These are phyloP conservation scores for Pterulicium gracile DNA, from an alignment of 1,284 basidiomycete species.

Conservation along the genomic window DNA sequence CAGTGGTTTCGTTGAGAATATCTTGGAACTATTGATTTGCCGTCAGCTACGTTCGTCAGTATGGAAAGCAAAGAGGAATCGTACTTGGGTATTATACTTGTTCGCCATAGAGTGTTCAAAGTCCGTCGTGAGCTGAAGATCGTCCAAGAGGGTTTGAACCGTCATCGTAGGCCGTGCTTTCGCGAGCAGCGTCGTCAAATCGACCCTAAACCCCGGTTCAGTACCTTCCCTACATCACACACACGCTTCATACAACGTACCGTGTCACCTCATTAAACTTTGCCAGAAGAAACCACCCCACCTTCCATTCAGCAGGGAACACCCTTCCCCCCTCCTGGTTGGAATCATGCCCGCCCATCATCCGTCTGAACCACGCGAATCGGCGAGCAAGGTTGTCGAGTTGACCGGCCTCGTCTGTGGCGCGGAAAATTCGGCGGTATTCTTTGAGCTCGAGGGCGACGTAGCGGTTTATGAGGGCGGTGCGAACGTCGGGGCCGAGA, in stretches of 20 bases:
- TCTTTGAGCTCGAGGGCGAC: constrained; percentile 88
- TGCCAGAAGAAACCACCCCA: constrained; percentile 69
- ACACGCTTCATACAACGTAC: no score
- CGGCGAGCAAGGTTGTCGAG: constrained; percentile 91
- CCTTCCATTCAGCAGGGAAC: constrained; percentile 78
- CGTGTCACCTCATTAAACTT: constrained; percentile 84
- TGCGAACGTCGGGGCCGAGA: constrained; percentile 73
- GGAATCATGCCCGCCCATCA: constrained; percentile 82
- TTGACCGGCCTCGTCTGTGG: constrained; percentile 89
- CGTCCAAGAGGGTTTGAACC: constrained; percentile 74
- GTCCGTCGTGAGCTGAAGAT: constrained; percentile 75
- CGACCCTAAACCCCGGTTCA: constrained; percentile 43
- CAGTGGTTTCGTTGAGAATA: constrained; percentile 43
- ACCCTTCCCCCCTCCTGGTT: constrained; percentile 59
- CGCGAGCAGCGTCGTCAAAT: constrained; percentile 53
- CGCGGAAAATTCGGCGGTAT: constrained; percentile 92
- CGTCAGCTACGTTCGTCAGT: constrained; percentile 4
- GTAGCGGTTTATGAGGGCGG: constrained; percentile 82
- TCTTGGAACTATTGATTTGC: constrained; percentile 45
- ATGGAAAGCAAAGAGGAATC: constrained; percentile 16
- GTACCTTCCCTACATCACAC: no score
- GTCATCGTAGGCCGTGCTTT: constrained; percentile 64
- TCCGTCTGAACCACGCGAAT: constrained; percentile 93
- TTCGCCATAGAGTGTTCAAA: constrained; percentile 75
- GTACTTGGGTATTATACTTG: constrained; percentile 70